Evolutionary conservation across 164 flowering plant genomes (phyloP), one percentile per base, ranked within the genome.

Genomic region (Stephania yunnanensis): DNA sequence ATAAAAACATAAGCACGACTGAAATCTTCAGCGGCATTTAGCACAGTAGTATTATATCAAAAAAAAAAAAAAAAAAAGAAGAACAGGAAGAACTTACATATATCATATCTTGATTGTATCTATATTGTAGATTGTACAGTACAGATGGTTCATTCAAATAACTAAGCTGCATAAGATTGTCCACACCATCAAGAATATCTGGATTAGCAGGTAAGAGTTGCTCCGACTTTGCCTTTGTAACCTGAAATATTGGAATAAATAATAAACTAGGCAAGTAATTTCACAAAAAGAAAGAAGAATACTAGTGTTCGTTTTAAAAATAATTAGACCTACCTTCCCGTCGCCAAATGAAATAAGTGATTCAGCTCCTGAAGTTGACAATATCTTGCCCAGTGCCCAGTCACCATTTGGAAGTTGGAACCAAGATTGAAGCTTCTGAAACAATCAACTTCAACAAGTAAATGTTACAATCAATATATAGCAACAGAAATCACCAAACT

Each of bases 101-200:
- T 29, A 95, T 95, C 88, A 89, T 82, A 81, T 96, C 88, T 78
- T 83, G 87, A 68, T 88, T 79, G 81, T 96, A 96, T 91, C 99
- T 87, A 52, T 86, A 87, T 50, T 93, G 89, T 82, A 96, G 94
- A 85, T 96, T 92, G 86, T 90, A 91, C 82, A 96, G 78, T 12
- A 96, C 99, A 70, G 99, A 88, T 50, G 99, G 98, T 76, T 96
- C 99, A 84, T 89, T 90, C 74, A 96, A 82, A 84, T 92, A 96
- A 87, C 99, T 96, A 64, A 96, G 91, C 83, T 96, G 99, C 98
- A 96, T 90, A 44, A 96, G 97, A 84, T 96, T 95, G 84, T 94
- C 98, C 42, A 96, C 99, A 48, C 98, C 99, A 81, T 91, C 98
- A 80, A 96, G 97, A 68, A 96, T 96, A 83, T 92, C 97, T 74